Evolutionary conservation across 768 basidiomycete genomes (phyloP), one percentile per base, ranked within the genome.

Genomic region (Podaxis sp.): DNA sequence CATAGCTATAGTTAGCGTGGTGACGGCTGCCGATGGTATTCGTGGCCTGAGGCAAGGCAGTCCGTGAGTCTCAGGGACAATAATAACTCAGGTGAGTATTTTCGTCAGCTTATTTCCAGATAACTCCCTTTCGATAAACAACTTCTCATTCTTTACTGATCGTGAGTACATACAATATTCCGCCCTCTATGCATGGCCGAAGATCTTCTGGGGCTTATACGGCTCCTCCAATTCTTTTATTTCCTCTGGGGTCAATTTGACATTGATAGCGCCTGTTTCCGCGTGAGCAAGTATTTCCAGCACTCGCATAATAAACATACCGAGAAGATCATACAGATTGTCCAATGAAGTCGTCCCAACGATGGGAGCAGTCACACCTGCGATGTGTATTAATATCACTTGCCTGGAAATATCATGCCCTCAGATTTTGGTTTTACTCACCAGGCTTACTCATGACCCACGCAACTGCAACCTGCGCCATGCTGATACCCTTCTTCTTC

Each of bases 391-490:
- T 54, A 22, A n/a, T 10, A 33, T 33, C 33, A 33, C 2, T 33
- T 33, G 2, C 10, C 33, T 33, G 20, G 20, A 15, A 6, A 12
- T 20, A 12, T 10, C 28, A 13, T 33, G 12, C 1, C 20, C 2
- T 15, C 2, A 15, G 13, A 12, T 2, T 12, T 15, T 10, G 12
- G 7, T n/a, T 28, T 24, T 7, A 62, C 68, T 4, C 50, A 74
- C 76, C 78, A 33, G 78, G 74, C 63, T 79, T 80, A 2, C 76
- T 66, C 63, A 84, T 67, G 6, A 75, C 73, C 85, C 85, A 87
- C 13, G 84, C 82, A 40, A 83, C 63, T 1, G 83, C 76, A 10
- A 85, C 71, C 64, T 84, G 83, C 0, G 84, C 83, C 87, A 89
- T 88, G 17, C 75, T 79, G 22, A 80, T 70, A 1, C 75, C 76